Base-by-base conservation (phyloP, 768 basidiomycete genomes). In the Amanita exitialis region DNA sequence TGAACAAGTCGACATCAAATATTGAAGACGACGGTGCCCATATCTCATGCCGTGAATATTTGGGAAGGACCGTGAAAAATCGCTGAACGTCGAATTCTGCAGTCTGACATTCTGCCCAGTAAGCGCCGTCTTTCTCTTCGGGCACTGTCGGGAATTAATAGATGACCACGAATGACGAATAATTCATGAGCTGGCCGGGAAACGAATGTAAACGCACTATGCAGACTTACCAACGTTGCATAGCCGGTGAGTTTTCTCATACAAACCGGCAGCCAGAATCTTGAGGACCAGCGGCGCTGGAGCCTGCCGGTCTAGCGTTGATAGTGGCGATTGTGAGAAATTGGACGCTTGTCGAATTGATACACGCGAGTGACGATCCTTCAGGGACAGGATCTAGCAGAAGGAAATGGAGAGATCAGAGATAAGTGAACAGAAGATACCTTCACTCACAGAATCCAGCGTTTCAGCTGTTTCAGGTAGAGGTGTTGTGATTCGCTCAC, bases 401-500 rank as follows among this genome's bases (percentile, higher is more conserved):
- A n/a, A 35, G 9, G 20, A 15, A 49, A 3, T 4, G 15, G 38
- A 30, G 4, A 34, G 20, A 47, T 42, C 8, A 42, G 38, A 20
- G 18, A 39, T 3, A 21, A 16, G 16, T 16, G 25, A 42, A 4
- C 10, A 32, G 39, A 49, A 10, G 27, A 42, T 25, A 27, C 13
- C 39, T 21, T 49, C 2, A 20, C 49, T 34, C 28, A 49, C 49
- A 8, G 49, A 49, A 32, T 39, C 38, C 12, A 49, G 27, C 5
- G 37, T 42, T 41, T 49, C 49, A 12, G 49, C 39, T 25, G 39
- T 49, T 39, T 49, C 49, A 13, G 49, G 76, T 70, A 78, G 77
- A 5, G 76, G 73, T 2, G 81, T 82, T 53, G 71, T 73, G 48
- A 82, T 75, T 35, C 69, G 65, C 38, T 69, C 70, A 49, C 71